phyloP scores from a whole-genome alignment of 2,329 filamentous ascomycete genomes.

The Fusarium sp. region DNA sequence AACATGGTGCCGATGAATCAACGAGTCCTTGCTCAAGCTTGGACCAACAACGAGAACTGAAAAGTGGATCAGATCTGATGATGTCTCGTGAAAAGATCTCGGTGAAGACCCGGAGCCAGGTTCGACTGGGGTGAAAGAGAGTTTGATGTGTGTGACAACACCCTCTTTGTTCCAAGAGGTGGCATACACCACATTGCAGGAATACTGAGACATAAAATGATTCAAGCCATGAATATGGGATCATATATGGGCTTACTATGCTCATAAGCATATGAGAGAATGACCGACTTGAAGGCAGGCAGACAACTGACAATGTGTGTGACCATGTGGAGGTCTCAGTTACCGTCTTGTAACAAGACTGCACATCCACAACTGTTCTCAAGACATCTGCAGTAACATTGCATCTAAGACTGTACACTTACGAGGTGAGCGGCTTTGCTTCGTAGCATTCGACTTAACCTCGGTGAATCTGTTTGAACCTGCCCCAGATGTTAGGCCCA shows the following conservation, averaged over 20 bases:
- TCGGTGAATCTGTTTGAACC: constrained; percentile 36
- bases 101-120: constrained; percentile 35
- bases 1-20: constrained; percentile 14
- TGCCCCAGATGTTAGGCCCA: constrained; percentile 16
- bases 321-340: not conserved
- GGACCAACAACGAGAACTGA: constrained; percentile 11
- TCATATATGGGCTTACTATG: constrained; percentile 27
- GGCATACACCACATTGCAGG: not conserved
- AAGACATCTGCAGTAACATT: not conserved
- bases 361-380: not conserved
- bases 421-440: not conserved
- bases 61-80: constrained; percentile 31
- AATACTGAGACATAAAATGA: not conserved
- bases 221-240: constrained; percentile 23
- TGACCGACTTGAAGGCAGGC: not conserved
- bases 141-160: constrained; percentile 18
- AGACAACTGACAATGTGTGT: constrained; percentile 5
- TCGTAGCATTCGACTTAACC: constrained; percentile 29
- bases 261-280: constrained; percentile 13
- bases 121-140: not conserved
- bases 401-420: not conserved
- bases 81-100: constrained; percentile 38
- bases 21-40: constrained; percentile 15
- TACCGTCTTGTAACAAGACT: constrained; percentile 3
- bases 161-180: not conserved